Evolutionary conservation across 2,329 filamentous ascomycete species (phyloP).

Genomic region (Sporothrix inflata): DNA sequence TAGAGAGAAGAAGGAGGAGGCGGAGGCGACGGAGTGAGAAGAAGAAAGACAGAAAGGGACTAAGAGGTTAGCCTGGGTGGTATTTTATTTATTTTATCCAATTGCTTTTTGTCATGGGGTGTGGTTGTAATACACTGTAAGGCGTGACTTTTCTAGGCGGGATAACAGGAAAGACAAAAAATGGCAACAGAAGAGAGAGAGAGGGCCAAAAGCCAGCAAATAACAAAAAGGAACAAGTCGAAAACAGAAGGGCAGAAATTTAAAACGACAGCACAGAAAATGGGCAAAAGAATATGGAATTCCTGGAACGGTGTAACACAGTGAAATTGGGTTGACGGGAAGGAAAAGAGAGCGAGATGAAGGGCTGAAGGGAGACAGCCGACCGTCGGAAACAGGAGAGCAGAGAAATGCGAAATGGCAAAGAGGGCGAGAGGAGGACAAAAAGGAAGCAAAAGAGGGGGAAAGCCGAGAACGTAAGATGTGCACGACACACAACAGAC

Average conservation of each 20-base stretch:
- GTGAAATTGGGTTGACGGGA: constrained; percentile 21
- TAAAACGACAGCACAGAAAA: not conserved
- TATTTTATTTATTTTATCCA: constrained; percentile 23
- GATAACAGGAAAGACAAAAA: not conserved
- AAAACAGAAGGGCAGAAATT: not conserved
- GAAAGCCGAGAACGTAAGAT: not conserved
- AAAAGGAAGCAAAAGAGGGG: not conserved
- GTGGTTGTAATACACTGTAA: constrained; percentile 9
- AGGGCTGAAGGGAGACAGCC: not conserved
- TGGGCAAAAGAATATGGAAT: not conserved
- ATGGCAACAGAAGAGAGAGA: not conserved
- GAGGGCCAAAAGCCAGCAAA: not conserved
- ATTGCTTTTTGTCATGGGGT: constrained; percentile 12
- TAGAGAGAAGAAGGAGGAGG: not conserved
- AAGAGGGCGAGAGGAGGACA: not conserved
- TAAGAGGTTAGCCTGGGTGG: constrained; percentile 16
- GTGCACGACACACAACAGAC: not conserved
- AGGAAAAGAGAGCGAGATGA: constrained; percentile 14
- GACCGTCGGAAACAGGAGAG: not conserved
- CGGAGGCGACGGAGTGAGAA: constrained; percentile 12
- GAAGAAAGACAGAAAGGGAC: not conserved
- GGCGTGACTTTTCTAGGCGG: not conserved
- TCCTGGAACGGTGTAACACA: constrained; percentile 25
- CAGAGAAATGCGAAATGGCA: not conserved
- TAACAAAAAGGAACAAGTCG: not conserved